Conservation (phyloP, 1,284 basidiomycete genomes). For the Cystobasidiaceae sp. region DNA sequence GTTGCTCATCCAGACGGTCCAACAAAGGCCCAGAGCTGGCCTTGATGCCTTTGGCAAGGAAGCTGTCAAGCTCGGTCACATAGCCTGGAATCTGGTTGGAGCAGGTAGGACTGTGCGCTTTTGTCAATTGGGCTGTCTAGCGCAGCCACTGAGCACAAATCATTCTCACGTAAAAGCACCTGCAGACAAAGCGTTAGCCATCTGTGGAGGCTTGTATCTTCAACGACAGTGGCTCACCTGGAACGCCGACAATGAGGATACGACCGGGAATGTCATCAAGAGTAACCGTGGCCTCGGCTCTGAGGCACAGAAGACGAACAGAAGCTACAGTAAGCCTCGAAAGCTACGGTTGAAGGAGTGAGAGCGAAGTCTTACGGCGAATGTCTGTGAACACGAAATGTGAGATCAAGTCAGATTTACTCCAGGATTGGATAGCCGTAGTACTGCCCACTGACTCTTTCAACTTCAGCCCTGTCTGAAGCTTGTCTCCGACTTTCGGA, state of each 20-base stretch:
- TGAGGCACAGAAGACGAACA: no score
- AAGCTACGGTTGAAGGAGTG: background rate
- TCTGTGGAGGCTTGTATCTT: background rate
- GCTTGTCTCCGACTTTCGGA: conserved; percentile 24
- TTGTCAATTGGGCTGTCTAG: background rate
- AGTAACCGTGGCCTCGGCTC: conserved; percentile 14
- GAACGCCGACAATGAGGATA: conserved; percentile 37
- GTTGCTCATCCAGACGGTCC: no score
- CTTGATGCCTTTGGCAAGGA: conserved; percentile 42
- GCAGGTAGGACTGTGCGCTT: conserved; percentile 39
- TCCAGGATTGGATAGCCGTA: no score
- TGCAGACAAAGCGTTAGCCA: background rate
- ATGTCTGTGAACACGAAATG: background rate
- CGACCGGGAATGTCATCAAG: conserved; percentile 20
- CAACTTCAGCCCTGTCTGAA: conserved; percentile 21
- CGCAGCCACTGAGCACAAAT: background rate
- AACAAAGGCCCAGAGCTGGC: background rate
- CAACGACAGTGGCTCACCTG: conserved; percentile 29
- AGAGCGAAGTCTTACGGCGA: conserved; percentile 7
- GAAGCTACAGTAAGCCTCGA: background rate
- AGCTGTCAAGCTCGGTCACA: conserved; percentile 39
- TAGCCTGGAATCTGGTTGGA: conserved; percentile 45
- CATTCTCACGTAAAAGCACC: conserved; percentile 20
- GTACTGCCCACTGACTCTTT: conserved; percentile 23
- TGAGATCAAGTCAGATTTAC: no score